These are phyloP conservation scores for Fraxinus albicans DNA, from an alignment of 305 asterid species.

Conservation along the genomic window DNA sequence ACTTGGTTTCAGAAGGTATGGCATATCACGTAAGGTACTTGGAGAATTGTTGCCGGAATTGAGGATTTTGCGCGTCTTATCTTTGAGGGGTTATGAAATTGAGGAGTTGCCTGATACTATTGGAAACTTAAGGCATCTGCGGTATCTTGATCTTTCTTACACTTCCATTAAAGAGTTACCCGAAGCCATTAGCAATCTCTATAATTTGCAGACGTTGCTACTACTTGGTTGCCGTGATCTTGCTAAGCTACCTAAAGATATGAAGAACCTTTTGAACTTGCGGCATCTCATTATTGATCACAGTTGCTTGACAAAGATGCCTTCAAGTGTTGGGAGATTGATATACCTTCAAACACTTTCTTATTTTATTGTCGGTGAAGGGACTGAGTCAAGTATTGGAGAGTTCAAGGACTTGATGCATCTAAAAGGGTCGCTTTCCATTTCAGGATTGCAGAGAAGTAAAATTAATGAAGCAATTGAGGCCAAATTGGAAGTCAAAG, in stretches of 20 bases:
- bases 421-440: slow-evolving; percentile 49
- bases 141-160: slow-evolving; percentile 47
- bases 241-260: slow-evolving; percentile 33
- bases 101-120: slow-evolving; percentile 36
- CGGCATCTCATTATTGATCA: slow-evolving; percentile 41
- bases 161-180: slow-evolving; percentile 44
- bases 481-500: slow-evolving; percentile 36
- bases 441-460: slow-evolving; percentile 17
- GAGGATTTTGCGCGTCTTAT: slow-evolving; percentile 31
- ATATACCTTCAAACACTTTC: slow-evolving; percentile 43
- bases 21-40: neutral
- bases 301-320: slow-evolving; percentile 33
- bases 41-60: neutral
- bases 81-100: slow-evolving; percentile 36
- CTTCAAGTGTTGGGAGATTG: slow-evolving; percentile 42
- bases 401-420: slow-evolving; percentile 39
- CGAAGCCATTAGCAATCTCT: slow-evolving; percentile 31
- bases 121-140: slow-evolving; percentile 41
- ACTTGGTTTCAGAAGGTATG: slow-evolving; percentile 6
- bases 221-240: slow-evolving; percentile 36
- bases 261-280: slow-evolving; percentile 40
- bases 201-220: slow-evolving; percentile 37
- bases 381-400: slow-evolving; percentile 29
- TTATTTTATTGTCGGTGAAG: slow-evolving; percentile 36
- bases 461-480: slow-evolving; percentile 43